A percentile compares a stretch with the other conserved stretches of the same genome.
These are phyloP conservation scores for Saccharomyces hybrid DNA, from an alignment of 1,139 yeast genomes.

Conservation along the genomic window DNA sequence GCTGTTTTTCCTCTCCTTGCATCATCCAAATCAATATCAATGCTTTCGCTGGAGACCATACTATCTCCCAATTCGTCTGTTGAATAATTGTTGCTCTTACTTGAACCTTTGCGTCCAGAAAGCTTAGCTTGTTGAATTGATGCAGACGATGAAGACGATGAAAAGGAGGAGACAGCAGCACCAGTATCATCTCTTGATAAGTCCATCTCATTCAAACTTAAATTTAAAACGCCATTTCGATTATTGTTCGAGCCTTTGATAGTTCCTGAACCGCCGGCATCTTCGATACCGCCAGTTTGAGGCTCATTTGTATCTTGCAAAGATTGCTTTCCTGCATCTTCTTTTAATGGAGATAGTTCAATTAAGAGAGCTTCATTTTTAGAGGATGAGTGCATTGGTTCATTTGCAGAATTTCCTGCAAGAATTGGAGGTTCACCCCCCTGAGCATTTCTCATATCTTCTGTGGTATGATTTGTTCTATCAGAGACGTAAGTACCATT, in stretches of 20 bases:
- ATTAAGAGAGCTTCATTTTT: conserved; percentile 7
- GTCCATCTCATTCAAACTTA: conserved; percentile 22
- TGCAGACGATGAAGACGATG: neutral
- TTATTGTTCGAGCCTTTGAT: conserved; percentile 1
- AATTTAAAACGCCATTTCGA: conserved; percentile 11
- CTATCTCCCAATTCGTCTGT: conserved; percentile 13
- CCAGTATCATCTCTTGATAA: conserved; percentile 5
- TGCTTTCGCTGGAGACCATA: conserved; percentile 26
- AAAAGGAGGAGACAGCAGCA: neutral
- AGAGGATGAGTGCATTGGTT: conserved; percentile 3
- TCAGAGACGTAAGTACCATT: neutral
- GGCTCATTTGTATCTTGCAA: neutral
- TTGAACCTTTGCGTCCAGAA: conserved; percentile 8
- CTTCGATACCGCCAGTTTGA: neutral
- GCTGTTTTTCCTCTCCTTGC: conserved; percentile 10
- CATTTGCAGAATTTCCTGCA: neutral
- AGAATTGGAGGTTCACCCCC: neutral
- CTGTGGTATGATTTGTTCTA: neutral
- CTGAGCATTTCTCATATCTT: neutral
- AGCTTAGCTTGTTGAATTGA: conserved; percentile 4
- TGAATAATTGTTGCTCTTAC: conserved; percentile 1
- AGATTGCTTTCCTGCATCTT: conserved; percentile 1
- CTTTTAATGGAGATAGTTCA: conserved; percentile 11
- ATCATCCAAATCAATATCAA: conserved; percentile 24
- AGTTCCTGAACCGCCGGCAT: conserved; percentile 2